Conservation (phyloP, 306 rosid genomes). For the Aeschynomene evenia region DNA sequence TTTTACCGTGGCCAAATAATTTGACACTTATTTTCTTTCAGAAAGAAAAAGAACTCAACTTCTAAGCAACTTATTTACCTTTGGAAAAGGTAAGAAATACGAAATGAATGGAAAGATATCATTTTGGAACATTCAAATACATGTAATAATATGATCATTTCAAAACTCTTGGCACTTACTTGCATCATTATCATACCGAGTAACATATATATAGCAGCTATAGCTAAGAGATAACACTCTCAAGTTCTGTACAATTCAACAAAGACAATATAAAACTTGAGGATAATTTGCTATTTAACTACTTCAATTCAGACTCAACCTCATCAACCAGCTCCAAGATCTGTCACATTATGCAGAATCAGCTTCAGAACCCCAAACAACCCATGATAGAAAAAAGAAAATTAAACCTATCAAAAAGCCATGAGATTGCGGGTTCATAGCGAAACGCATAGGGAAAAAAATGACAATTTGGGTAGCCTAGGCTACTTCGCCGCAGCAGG, state of each 20-base stretch:
- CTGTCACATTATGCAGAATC: constrained; percentile 26
- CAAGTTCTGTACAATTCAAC: constrained; percentile 38
- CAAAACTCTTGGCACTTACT: constrained; percentile 11
- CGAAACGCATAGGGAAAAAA: constrained; percentile 26
- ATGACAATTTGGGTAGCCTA: constrained; percentile 24
- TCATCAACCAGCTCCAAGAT: constrained; percentile 21
- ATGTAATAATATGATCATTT: background rate
- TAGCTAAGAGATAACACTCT: constrained; percentile 8
- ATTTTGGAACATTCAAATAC: background rate
- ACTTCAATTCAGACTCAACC: constrained; percentile 11
- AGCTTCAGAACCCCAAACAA: constrained; percentile 31
- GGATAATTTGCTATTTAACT: constrained; percentile 9
- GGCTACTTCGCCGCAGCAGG: constrained; percentile 13
- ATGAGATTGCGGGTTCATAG: constrained; percentile 25
- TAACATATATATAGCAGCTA: constrained; percentile 24
- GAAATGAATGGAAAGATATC: background rate
- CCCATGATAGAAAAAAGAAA: constrained; percentile 26
- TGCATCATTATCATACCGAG: constrained; percentile 24
- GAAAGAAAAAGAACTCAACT: too few species aligned
- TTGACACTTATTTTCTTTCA: too few species aligned
- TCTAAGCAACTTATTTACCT: background rate
- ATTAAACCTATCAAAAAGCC: constrained; percentile 15
- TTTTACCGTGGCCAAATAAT: too few species aligned
- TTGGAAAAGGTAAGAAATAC: background rate
- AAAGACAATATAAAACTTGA: constrained; percentile 19